Evolutionary conservation across 75 land plant species (phyloP).

Genomic region (Selaginella moellendorffii): DNA sequence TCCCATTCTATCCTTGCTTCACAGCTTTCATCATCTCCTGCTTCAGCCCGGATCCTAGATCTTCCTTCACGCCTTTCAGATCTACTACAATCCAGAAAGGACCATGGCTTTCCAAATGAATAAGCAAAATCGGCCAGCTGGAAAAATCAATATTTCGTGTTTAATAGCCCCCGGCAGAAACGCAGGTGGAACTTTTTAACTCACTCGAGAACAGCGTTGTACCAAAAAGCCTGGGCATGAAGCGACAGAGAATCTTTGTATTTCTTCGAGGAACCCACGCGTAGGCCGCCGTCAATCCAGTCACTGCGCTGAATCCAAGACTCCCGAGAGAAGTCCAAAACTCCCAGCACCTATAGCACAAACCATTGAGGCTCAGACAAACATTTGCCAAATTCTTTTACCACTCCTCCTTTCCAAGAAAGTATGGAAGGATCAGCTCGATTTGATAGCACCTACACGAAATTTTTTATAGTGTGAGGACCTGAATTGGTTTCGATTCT

Average conservation of each 20-base stretch:
- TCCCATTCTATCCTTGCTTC: too few relatives aligned
- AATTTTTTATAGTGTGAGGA: not conserved
- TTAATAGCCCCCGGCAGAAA: too few relatives aligned
- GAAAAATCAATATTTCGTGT: too few relatives aligned
- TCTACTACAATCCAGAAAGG: too few relatives aligned
- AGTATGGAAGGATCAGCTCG: conserved; percentile 52
- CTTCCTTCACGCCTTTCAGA: too few relatives aligned
- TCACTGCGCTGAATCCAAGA: conserved; percentile 88
- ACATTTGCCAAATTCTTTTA: conserved; percentile 23
- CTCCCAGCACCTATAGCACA: conserved; percentile 48
- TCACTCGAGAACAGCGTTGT: conserved; percentile 17
- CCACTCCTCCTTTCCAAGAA: conserved; percentile 92
- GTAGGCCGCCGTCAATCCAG: conserved; percentile 71
- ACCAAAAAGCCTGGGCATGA: conserved; percentile 83
- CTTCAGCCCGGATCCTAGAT: too few relatives aligned
- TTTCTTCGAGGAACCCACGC: conserved; percentile 59
- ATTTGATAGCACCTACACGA: conserved; percentile 49
- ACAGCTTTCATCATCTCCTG: too few relatives aligned
- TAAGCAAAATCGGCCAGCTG: too few relatives aligned
- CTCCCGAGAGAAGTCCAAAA: conserved; percentile 71
- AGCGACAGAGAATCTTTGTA: conserved; percentile 75
- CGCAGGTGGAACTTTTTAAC: too few relatives aligned
- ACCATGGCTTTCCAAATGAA: too few relatives aligned
- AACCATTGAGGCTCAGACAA: not conserved
- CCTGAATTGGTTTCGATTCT: not conserved